Conservation (phyloP, 208 protist genomes). For the Trichomonas tenax region DNA sequence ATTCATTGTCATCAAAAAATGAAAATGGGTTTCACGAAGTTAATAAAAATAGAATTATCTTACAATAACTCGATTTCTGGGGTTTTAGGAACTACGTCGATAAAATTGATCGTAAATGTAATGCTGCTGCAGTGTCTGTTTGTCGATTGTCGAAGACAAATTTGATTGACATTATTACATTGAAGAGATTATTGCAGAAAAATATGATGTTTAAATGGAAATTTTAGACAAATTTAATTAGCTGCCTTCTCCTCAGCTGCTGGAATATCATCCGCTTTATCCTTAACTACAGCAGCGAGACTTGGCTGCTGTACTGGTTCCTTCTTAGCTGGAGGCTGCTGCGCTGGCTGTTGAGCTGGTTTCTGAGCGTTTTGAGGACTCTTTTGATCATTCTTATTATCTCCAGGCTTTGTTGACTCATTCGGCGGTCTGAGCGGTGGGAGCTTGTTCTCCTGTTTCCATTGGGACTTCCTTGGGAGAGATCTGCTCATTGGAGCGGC, state of each 20-base stretch:
- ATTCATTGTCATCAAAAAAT: too few species aligned
- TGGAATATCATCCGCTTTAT: neutral
- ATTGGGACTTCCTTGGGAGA: neutral
- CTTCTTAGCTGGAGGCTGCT: neutral
- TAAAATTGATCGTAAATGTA: too few species aligned
- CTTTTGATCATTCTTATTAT: neutral
- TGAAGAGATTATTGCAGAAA: too few species aligned
- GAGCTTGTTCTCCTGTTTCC: neutral
- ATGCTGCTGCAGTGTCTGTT: too few species aligned
- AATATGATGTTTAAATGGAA: too few species aligned
- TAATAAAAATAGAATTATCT: too few species aligned
- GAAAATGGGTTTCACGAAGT: too few species aligned
- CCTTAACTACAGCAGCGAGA: neutral
- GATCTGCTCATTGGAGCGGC: neutral
- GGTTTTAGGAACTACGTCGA: too few species aligned
- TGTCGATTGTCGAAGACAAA: too few species aligned
- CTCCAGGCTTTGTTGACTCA: neutral
- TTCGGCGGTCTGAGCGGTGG: neutral
- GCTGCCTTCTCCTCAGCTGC: neutral
- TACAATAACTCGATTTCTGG: too few species aligned
- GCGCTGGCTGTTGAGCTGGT: neutral
- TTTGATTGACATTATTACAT: too few species aligned
- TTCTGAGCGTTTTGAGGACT: neutral
- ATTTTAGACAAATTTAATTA: too few species aligned
- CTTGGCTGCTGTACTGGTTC: neutral